Evolutionary conservation across 169 alveolate species (phyloP), one percentile per base, ranked within the genome.

Genomic region (Cryptosporidium canis): DNA sequence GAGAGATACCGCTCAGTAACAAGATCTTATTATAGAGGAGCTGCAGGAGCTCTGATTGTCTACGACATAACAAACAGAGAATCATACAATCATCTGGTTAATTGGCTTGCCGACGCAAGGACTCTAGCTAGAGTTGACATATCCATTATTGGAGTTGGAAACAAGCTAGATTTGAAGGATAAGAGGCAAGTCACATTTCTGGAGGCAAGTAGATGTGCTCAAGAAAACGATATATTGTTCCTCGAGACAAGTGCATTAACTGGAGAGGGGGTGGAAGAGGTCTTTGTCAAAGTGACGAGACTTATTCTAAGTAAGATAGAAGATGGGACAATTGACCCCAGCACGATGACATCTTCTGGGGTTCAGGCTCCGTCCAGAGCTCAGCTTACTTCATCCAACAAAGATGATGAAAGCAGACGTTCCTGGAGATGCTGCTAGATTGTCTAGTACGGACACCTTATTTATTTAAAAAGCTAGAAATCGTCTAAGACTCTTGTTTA

Each of bases 181-280:
- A 66, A 91, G 53, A 67, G 97, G 39, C 90, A 77, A 39, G 95
- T 96, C 67, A 83, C 95, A 48, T 92, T 93, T 67, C 85, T 92
- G 14, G 97, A 96, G 51, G 97, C 96, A 21, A 92, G 95, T 9
- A 93, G 95, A 33, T 94, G 95, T 70, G 96, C 97, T 45, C 93
- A 94, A 66, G 97, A 95, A 71, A 93, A 95, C 45, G 95, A 94
- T 64, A 90, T 95, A n/a, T 72, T 90, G 47, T 95, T 94, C 63
- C 83, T 94, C 37, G 98, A 96, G 92, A 94, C 97, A 16, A 93
- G 97, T 82, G 98, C 98, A 5, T 64, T 93, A 35, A 93, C 96
- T n/a, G 97, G 98, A 9, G 97, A 96, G 43, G 95, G 96, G 43
- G 94, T 95, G 6, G 95, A 95, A 43, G 95, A 93, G 12, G 94